These are phyloP conservation scores for Picochlorum sp. DNA, from an alignment of 139 green algal genomes.

Conservation along the genomic window DNA sequence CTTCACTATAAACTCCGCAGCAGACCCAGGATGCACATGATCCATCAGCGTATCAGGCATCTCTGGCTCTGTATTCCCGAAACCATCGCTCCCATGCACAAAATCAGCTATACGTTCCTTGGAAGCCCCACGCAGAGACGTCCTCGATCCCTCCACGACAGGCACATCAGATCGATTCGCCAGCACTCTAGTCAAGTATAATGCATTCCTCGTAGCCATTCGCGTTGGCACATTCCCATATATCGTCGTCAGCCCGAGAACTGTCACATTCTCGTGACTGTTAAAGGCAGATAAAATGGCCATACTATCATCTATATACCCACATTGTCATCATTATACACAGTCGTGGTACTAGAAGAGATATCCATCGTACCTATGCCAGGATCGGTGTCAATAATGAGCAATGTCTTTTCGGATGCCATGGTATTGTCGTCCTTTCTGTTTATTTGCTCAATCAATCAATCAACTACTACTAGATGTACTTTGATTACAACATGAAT, in stretches of 20 bases:
- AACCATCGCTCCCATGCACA: constrained; percentile 80
- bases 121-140: constrained; percentile 37
- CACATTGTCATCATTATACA: too few species aligned
- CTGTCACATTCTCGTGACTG: constrained; percentile 49
- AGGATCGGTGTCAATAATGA: constrained; percentile 73
- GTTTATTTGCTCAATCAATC: too few species aligned
- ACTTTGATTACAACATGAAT: not conserved
- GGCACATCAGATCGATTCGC: constrained; percentile 38
- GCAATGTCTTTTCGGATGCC: not conserved
- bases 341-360: not conserved
- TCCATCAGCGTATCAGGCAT: not conserved
- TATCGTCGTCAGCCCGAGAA: constrained; percentile 71
- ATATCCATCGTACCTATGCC: constrained; percentile 41
- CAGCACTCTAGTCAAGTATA: constrained; percentile 45
- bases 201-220: constrained; percentile 68
- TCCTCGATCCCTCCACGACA: constrained; percentile 42
- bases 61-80: constrained; percentile 62
- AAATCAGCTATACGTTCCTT: constrained; percentile 76
- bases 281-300: constrained; percentile 70
- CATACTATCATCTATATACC: constrained; percentile 64
- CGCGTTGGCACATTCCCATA: constrained; percentile 73
- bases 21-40: constrained; percentile 16
- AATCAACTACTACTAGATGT: too few species aligned
- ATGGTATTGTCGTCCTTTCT: too few species aligned
- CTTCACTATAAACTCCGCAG: constrained; percentile 70